Evolutionary conservation across 2,329 filamentous ascomycete genomes (phyloP).

Genomic region (Penicillium sp.): DNA sequence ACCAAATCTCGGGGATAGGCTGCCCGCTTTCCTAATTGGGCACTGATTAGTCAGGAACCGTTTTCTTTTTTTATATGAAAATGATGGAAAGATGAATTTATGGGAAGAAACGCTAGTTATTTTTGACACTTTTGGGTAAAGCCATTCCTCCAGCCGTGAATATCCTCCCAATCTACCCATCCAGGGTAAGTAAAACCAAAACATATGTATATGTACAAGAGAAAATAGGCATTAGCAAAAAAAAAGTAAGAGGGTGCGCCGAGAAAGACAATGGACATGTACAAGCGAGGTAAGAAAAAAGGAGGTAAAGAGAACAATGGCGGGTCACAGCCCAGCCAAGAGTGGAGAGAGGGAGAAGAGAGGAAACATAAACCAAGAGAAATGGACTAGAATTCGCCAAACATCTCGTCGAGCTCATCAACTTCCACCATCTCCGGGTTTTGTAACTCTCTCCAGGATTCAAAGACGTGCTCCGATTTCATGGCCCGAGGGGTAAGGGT

Average conservation of each 20-base stretch:
- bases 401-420: constrained; percentile 85
- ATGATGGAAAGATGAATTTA: constrained; percentile 2
- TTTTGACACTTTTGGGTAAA: constrained; percentile 16
- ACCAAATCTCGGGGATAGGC: background rate
- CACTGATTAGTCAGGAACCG: background rate
- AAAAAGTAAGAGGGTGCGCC: constrained; percentile 10
- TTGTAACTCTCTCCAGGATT: constrained; percentile 61
- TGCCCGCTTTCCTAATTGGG: background rate
- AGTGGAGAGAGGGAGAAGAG: constrained; percentile 19
- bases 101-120: constrained; percentile 10
- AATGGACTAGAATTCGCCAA: constrained; percentile 66
- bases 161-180: constrained; percentile 22
- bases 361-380: background rate
- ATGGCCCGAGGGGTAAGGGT: constrained; percentile 30
- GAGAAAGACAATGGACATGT: constrained; percentile 20
- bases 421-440: constrained; percentile 88
- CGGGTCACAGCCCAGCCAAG: constrained; percentile 17
- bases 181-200: constrained; percentile 21
- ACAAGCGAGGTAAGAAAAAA: constrained; percentile 17
- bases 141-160: constrained; percentile 13
- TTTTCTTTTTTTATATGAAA: background rate
- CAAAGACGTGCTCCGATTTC: constrained; percentile 43
- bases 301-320: constrained; percentile 12
- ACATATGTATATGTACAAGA: constrained; percentile 29
- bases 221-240: constrained; percentile 20